phyloP scores from a whole-genome alignment of 1,139 yeast species.

The Saccharomyces hybrid region DNA sequence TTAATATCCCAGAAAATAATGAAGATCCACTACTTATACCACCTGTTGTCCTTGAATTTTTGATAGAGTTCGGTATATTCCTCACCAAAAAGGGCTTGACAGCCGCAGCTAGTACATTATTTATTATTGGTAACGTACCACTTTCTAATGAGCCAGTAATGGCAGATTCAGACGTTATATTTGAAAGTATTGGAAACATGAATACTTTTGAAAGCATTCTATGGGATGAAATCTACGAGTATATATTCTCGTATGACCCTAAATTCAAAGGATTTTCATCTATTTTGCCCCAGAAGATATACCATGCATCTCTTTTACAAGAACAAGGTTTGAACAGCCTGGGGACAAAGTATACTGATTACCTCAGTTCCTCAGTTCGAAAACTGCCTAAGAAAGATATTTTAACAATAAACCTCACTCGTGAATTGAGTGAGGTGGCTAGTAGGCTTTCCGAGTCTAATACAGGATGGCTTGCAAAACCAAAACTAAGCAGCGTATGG shows the following conservation, averaged over 20 bases:
- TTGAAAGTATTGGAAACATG: constrained; percentile 24
- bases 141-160: constrained; percentile 29
- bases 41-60: constrained; percentile 39
- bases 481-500: constrained; percentile 80
- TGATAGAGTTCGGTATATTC: constrained; percentile 49
- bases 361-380: constrained; percentile 17
- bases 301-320: constrained; percentile 26
- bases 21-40: constrained; percentile 21
- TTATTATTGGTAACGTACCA: constrained; percentile 45
- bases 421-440: constrained; percentile 20
- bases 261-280: constrained; percentile 19
- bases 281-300: constrained; percentile 25
- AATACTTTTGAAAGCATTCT: constrained; percentile 23
- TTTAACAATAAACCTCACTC: constrained; percentile 15
- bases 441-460: constrained; percentile 21
- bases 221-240: constrained; percentile 62
- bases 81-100: constrained; percentile 36
- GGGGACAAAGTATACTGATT: constrained; percentile 29
- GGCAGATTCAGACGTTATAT: constrained; percentile 19
- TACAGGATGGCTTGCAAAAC: constrained; percentile 48
- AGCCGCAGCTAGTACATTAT: constrained; percentile 42
- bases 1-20: constrained; percentile 12
- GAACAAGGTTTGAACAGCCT: constrained; percentile 25
- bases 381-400: constrained; percentile 21
- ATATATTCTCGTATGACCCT: constrained; percentile 19